Evolutionary conservation across 805 yeast species (phyloP).

Genomic region (Dipodascopsis tothii): DNA sequence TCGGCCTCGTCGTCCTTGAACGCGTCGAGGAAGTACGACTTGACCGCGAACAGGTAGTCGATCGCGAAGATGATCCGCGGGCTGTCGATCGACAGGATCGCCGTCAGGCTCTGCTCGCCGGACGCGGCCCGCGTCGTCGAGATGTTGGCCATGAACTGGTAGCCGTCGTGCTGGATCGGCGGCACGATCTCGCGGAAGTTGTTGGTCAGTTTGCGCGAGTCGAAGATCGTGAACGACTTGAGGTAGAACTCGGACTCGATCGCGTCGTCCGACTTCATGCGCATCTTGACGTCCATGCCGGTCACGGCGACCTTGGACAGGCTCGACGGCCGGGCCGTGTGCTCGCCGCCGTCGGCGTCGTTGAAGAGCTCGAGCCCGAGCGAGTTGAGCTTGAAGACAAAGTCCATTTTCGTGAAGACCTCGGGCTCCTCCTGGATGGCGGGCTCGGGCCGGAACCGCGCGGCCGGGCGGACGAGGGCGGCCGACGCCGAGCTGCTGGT

Average conservation of each 20-base stretch:
- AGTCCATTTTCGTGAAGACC: constrained; percentile 23
- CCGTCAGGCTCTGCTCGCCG: constrained; percentile 38
- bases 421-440: neutral
- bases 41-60: constrained; percentile 75
- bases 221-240: constrained; percentile 69
- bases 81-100: constrained; percentile 62
- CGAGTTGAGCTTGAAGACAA: constrained; percentile 19
- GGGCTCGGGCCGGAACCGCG: neutral
- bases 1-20: constrained; percentile 13
- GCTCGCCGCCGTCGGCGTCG: constrained; percentile 24
- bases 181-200: constrained; percentile 79
- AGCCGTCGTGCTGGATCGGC: constrained; percentile 47
- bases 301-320: constrained; percentile 56
- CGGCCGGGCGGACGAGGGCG: neutral
- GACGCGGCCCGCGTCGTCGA: constrained; percentile 30
- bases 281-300: constrained; percentile 46
- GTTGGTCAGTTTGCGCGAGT: constrained; percentile 59
- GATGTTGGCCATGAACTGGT: constrained; percentile 64
- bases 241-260: constrained; percentile 55
- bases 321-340: constrained; percentile 23
- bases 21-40: constrained; percentile 43
- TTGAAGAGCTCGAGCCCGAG: constrained; percentile 25
- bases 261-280: constrained; percentile 47
- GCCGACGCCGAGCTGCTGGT: neutral
- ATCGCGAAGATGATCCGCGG: constrained; percentile 77